A percentile compares a stretch with the other conserved stretches of the same genome.
These are phyloP conservation scores for Auriculariales sp. DNA, from an alignment of 768 basidiomycete genomes.

Conservation along the genomic window DNA sequence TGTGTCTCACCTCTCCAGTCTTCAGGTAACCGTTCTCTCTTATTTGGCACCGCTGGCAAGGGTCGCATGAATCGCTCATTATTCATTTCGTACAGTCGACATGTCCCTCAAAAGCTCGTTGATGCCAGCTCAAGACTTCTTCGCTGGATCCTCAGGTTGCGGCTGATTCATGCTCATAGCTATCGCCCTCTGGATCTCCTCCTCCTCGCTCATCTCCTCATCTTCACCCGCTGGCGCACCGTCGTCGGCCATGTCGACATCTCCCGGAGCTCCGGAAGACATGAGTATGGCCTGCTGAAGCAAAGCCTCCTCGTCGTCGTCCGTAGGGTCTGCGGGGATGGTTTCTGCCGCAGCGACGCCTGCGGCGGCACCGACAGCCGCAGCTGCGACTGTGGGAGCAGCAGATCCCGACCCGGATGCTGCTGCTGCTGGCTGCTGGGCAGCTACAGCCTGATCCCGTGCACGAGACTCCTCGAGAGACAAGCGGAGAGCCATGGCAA, in stretches of 20 bases:
- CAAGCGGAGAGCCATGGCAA: constrained; percentile 96
- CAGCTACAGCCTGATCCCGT: constrained; percentile 37
- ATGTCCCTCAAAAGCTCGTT: too few relatives aligned
- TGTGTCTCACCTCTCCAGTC: too few relatives aligned
- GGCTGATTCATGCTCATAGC: constrained; percentile 80
- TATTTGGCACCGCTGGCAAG: too few relatives aligned
- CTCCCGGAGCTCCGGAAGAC: constrained; percentile 29
- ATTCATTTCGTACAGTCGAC: too few relatives aligned
- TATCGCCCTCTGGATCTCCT: constrained; percentile 80
- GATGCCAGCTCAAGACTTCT: background rate
- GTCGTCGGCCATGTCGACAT: constrained; percentile 37
- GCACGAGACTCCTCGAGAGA: constrained; percentile 92
- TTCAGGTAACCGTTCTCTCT: too few relatives aligned
- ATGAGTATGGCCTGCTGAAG: constrained; percentile 65
- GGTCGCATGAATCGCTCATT: too few relatives aligned
- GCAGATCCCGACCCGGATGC: constrained; percentile 13
- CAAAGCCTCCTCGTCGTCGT: constrained; percentile 67
- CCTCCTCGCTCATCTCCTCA: constrained; percentile 68
- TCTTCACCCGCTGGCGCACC: constrained; percentile 49
- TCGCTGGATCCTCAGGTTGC: constrained; percentile 36
- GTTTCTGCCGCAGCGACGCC: constrained; percentile 10
- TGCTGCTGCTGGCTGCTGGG: constrained; percentile 22
- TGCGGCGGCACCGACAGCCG: constrained; percentile 20
- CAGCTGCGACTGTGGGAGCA: constrained; percentile 19
- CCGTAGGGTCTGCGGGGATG: constrained; percentile 13